These are phyloP conservation scores for Chaetoscypha palmicola DNA, from an alignment of 2,329 filamentous ascomycete species.

Conservation along the genomic window DNA sequence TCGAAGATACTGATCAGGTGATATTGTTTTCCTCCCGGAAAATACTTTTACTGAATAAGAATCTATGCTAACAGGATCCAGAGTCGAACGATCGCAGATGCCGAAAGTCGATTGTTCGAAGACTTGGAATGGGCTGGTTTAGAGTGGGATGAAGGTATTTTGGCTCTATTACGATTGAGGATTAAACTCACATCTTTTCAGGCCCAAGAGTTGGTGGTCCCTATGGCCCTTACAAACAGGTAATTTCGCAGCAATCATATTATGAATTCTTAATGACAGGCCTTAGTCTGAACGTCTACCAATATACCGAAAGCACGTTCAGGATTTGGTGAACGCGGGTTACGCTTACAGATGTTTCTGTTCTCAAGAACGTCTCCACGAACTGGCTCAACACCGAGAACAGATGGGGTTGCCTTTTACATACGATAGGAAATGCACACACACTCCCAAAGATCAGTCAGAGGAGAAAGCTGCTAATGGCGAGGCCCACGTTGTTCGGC, in stretches of 20 bases:
- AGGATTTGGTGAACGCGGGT: constrained; percentile 60
- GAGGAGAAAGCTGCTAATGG: constrained; percentile 60
- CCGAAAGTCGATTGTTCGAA: constrained; percentile 68
- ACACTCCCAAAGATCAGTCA: constrained; percentile 60
- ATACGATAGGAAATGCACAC: constrained; percentile 68
- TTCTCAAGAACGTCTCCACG: constrained; percentile 60
- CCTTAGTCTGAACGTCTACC: constrained; percentile 69
- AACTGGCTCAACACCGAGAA: constrained; percentile 56
- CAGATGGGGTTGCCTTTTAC: constrained; percentile 50
- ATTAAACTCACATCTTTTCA: too few species aligned
- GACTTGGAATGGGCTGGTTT: constrained; percentile 87
- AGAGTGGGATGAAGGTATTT: constrained; percentile 80
- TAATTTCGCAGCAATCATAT: constrained; percentile 32
- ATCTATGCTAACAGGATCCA: constrained; percentile 37
- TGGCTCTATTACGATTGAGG: background rate
- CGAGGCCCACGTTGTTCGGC: constrained; percentile 69
- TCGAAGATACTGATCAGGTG: constrained; percentile 94
- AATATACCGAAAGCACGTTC: constrained; percentile 65
- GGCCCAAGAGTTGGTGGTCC: constrained; percentile 75
- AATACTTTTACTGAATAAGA: background rate
- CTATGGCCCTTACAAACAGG: constrained; percentile 80
- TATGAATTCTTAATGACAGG: constrained; percentile 11
- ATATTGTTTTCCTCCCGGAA: too few species aligned
- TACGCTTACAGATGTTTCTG: constrained; percentile 95
- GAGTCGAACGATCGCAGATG: constrained; percentile 74